Evolutionary conservation across 2,329 filamentous ascomycete species (phyloP).

Genomic region (Monilinia vaccinii-corymbosi): DNA sequence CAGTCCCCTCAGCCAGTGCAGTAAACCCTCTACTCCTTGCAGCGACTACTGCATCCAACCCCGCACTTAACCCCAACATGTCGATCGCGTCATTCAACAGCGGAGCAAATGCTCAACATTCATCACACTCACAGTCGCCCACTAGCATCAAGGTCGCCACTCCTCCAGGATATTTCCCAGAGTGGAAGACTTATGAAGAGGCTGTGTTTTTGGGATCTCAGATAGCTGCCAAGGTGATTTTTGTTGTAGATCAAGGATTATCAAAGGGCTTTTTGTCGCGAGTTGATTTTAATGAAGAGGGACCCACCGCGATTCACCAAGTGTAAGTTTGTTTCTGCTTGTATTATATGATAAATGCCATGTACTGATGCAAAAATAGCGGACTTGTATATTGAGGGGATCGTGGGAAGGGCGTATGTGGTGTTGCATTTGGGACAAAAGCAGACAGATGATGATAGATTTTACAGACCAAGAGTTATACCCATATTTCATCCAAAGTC

Average conservation of each 20-base stretch:
- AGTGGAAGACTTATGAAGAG: conserved; percentile 50
- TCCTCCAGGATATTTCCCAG: conserved; percentile 63
- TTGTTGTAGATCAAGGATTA: conserved; percentile 55
- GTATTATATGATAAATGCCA: neutral
- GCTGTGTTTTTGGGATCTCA: conserved; percentile 63
- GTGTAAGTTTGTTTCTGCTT: conserved; percentile 22
- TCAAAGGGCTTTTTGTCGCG: conserved; percentile 60
- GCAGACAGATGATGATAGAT: neutral
- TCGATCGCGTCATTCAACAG: conserved; percentile 31
- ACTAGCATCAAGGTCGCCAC: conserved; percentile 58
- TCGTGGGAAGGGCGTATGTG: neutral
- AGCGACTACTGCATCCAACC: conserved; percentile 59
- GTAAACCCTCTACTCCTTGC: conserved; percentile 90
- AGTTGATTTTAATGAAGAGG: conserved; percentile 32
- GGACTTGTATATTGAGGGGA: conserved; percentile 10
- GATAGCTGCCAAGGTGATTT: conserved; percentile 62
- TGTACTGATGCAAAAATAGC: neutral
- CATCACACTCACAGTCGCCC: conserved; percentile 58
- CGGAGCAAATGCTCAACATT: conserved; percentile 34
- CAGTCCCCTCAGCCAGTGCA: conserved; percentile 48
- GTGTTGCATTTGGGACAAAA: neutral
- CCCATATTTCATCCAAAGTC: neutral
- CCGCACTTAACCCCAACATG: conserved; percentile 30
- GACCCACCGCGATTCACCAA: conserved; percentile 30
- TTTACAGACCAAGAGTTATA: conserved; percentile 6